These are phyloP conservation scores for Henckelia pumila DNA, from an alignment of 257 asterid genomes.

Conservation along the genomic window DNA sequence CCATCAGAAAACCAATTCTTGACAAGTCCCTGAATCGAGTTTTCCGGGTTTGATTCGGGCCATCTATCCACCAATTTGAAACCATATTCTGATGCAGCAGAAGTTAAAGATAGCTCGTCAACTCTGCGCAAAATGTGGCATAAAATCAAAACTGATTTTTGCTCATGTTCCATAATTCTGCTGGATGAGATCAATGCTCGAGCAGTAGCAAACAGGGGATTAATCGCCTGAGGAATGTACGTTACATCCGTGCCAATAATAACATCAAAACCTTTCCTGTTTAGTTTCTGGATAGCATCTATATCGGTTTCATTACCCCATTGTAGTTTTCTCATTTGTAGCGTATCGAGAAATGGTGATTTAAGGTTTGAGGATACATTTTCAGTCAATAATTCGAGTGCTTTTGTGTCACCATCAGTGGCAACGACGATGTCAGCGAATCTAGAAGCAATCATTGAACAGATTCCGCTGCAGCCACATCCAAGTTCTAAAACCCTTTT, in stretches of 20 bases:
- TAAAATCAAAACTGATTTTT: constrained; percentile 52
- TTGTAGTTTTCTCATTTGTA: constrained; percentile 46
- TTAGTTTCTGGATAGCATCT: constrained; percentile 43
- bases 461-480: constrained; percentile 78
- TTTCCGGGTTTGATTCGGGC: constrained; percentile 37
- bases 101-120: constrained; percentile 67
- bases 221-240: constrained; percentile 55
- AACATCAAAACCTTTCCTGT: constrained; percentile 61
- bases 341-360: constrained; percentile 31
- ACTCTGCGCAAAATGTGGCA: constrained; percentile 87
- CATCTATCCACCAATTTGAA: constrained; percentile 61
- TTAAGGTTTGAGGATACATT: constrained; percentile 59
- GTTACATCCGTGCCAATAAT: constrained; percentile 89
- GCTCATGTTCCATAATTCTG: constrained; percentile 11
- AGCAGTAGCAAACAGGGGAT: constrained; percentile 76
- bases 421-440: constrained; percentile 77
- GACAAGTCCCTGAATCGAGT: constrained; percentile 35
- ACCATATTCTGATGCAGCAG: constrained; percentile 60
- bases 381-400: constrained; percentile 54
- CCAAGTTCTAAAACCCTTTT: constrained; percentile 85
- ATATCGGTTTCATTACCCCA: constrained; percentile 78
- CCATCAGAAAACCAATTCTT: constrained; percentile 47
- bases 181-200: constrained; percentile 47
- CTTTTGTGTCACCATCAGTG: constrained; percentile 84
- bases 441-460: constrained; percentile 78